Evolutionary conservation across 1,284 basidiomycete species (phyloP).

Genomic region (Ceratobasidium sp.): DNA sequence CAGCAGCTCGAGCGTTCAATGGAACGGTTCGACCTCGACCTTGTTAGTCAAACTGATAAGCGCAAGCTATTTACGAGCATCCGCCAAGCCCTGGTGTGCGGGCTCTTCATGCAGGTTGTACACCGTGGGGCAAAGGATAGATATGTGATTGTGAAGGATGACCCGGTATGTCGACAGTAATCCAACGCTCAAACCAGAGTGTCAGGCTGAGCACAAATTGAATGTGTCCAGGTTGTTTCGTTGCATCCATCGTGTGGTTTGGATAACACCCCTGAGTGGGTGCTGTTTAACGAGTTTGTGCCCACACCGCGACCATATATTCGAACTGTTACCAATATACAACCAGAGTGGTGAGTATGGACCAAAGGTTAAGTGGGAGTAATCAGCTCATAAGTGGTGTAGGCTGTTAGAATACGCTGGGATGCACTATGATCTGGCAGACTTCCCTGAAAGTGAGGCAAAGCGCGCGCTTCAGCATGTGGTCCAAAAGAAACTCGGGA

Average conservation of each 20-base stretch:
- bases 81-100: constrained; percentile 87
- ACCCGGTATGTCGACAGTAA: constrained; percentile 78
- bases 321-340: constrained; percentile 90
- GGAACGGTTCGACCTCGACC: constrained; percentile 90
- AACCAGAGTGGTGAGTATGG: constrained; percentile 83
- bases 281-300: constrained; percentile 98
- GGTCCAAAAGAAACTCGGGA: constrained; percentile 58
- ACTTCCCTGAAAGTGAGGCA: constrained; percentile 79
- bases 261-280: constrained; percentile 96
- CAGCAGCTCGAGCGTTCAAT: constrained; percentile 91
- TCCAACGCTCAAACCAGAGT: too few species aligned
- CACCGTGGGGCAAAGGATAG: constrained; percentile 90
- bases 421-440: constrained; percentile 80
- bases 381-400: not conserved
- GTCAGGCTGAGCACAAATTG: too few species aligned
- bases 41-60: constrained; percentile 84
- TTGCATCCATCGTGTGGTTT: constrained; percentile 96
- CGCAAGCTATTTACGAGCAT: constrained; percentile 85
- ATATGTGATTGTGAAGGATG: constrained; percentile 94
- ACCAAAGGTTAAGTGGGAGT: constrained; percentile 1
- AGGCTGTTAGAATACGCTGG: constrained; percentile 89
- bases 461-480: constrained; percentile 74
- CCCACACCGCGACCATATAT: constrained; percentile 92
- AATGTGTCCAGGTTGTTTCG: constrained; percentile 75
- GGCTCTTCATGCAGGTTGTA: constrained; percentile 99